These are phyloP conservation scores for Pistacia atlantica DNA, from an alignment of 345 rosid genomes.

Conservation along the genomic window DNA sequence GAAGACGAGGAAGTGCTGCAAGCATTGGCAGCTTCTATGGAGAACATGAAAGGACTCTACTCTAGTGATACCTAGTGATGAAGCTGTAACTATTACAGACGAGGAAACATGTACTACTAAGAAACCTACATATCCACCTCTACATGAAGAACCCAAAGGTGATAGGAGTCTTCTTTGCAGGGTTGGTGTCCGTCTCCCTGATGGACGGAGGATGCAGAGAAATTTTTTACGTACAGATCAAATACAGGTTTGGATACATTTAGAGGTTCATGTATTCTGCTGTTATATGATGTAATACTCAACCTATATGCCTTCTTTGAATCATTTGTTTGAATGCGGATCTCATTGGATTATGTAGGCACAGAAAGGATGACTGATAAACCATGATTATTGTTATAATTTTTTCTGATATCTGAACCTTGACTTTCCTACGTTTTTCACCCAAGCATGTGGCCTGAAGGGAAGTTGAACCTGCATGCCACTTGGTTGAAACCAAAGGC, in stretches of 20 bases:
- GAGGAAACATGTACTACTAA: conserved; percentile 41
- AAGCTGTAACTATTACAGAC: conserved; percentile 21
- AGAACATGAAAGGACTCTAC: conserved; percentile 39
- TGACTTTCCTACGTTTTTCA: no score
- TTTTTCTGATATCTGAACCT: no score
- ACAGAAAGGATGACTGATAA: not conserved
- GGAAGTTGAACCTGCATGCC: no score
- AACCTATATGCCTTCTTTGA: not conserved
- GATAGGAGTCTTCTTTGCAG: conserved; percentile 78
- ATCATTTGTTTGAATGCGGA: not conserved
- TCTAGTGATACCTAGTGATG: conserved; percentile 26
- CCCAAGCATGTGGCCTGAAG: no score
- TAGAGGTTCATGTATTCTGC: not conserved
- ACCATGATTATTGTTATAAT: no score
- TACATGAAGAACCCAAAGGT: conserved; percentile 92
- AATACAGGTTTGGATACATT: conserved; percentile 55
- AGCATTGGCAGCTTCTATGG: conserved; percentile 74
- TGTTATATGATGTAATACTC: not conserved
- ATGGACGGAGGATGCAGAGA: conserved; percentile 87
- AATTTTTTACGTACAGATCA: conserved; percentile 77
- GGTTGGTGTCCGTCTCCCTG: conserved; percentile 95
- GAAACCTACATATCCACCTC: conserved; percentile 61
- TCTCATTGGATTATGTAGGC: conserved; percentile 3
- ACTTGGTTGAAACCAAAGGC: no score
- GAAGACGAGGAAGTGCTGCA: conserved; percentile 63